phyloP scores from a whole-genome alignment of 2,329 filamentous ascomycete genomes.

The Talaromyces sp. region DNA sequence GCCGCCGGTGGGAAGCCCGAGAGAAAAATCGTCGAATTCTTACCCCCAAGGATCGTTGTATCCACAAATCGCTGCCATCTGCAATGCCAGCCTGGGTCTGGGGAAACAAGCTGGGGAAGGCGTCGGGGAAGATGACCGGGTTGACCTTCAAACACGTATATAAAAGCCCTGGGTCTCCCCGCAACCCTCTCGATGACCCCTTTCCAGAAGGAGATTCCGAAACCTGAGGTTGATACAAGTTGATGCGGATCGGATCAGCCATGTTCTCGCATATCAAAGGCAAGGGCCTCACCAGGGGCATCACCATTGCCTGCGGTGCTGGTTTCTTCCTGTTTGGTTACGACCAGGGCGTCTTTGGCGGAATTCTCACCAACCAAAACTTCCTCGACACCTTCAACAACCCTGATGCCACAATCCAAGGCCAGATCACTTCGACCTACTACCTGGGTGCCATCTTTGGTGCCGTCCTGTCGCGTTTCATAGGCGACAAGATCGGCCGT shows the following conservation, averaged over 20 bases:
- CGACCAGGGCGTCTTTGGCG: slow-evolving; percentile 3
- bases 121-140: neutral
- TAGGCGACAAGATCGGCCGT: slow-evolving; percentile 44
- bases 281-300: neutral
- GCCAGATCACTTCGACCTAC: slow-evolving; percentile 1
- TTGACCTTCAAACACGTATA: neutral
- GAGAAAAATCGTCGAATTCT: no score
- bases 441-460: slow-evolving; percentile 32
- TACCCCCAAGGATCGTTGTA: no score
- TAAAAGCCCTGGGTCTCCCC: neutral
- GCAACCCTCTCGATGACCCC: no score
- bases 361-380: slow-evolving; percentile 1
- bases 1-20: no score
- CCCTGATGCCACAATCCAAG: neutral
- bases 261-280: neutral
- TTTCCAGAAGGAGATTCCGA: no score
- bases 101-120: neutral
- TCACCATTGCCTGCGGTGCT: slow-evolving; percentile 1
- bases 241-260: no score
- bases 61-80: neutral
- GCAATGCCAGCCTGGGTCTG: neutral
- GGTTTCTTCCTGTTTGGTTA: slow-evolving; percentile 4
- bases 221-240: no score
- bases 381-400: slow-evolving; percentile 1
- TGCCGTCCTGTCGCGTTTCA: slow-evolving; percentile 33